phyloP scores from a whole-genome alignment of 140 eudicot genomes.

The Stevia rebaudiana region DNA sequence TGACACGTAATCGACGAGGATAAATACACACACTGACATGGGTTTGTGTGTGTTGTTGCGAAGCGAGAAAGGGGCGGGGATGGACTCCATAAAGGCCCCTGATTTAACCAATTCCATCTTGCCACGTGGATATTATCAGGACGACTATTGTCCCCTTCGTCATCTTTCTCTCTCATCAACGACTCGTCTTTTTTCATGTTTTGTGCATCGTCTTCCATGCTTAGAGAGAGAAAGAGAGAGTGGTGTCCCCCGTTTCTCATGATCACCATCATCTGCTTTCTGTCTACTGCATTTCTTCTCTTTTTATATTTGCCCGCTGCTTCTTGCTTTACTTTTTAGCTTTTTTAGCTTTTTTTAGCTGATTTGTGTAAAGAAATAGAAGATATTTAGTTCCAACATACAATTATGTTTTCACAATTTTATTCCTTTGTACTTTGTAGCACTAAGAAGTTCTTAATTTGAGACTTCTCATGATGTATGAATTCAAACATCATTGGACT shows the following conservation, averaged over 20 bases:
- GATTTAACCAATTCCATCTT: slow-evolving; percentile 22
- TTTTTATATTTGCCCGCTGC: slow-evolving; percentile 11
- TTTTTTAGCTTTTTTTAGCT: neutral
- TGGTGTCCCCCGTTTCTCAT: neutral
- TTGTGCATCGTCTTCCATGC: slow-evolving; percentile 8
- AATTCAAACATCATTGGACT: too few species aligned
- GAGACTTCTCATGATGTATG: too few species aligned
- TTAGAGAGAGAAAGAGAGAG: slow-evolving; percentile 13
- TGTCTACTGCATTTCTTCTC: slow-evolving; percentile 17
- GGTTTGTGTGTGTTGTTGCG: slow-evolving; percentile 32
- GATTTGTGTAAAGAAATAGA: too few species aligned
- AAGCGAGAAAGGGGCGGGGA: slow-evolving; percentile 19
- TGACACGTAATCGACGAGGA: slow-evolving; percentile 47
- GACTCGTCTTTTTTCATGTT: slow-evolving; percentile 7
- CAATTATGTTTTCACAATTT: too few species aligned
- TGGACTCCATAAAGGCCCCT: slow-evolving; percentile 17
- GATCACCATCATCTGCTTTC: slow-evolving; percentile 20
- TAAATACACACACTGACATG: slow-evolving; percentile 45
- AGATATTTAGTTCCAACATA: too few species aligned
- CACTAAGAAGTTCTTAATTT: too few species aligned
- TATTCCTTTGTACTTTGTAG: too few species aligned
- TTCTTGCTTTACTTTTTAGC: slow-evolving; percentile 8
- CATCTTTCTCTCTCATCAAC: slow-evolving; percentile 6
- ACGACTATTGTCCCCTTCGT: slow-evolving; percentile 43
- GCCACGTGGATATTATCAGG: slow-evolving; percentile 49